phyloP scores from a whole-genome alignment of 2,329 filamentous ascomycete genomes.

The Oidium heveae region DNA sequence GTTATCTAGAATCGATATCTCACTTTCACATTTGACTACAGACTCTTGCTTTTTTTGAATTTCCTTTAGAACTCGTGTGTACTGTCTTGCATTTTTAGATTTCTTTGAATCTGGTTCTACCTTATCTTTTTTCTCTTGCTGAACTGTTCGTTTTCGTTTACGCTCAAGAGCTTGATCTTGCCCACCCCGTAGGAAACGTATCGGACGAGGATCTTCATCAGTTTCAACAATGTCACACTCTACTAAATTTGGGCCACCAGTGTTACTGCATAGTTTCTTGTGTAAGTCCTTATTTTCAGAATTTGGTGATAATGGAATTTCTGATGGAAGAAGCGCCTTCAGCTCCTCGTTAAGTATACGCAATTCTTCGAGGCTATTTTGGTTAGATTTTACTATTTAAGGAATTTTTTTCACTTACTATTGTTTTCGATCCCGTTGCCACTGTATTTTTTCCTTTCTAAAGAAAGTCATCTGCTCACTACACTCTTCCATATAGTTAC shows the following conservation, averaged over 20 bases:
- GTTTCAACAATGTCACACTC: constrained; percentile 36
- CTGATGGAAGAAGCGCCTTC: constrained; percentile 48
- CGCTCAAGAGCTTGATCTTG: constrained; percentile 46
- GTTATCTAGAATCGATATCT: constrained; percentile 67
- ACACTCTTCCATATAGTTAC: constrained; percentile 76
- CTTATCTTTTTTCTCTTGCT: constrained; percentile 39
- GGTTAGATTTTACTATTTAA: constrained; percentile 10
- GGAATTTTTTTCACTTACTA: constrained; percentile 21
- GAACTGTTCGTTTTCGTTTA: constrained; percentile 52
- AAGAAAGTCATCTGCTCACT: constrained; percentile 85
- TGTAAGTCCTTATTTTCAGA: constrained; percentile 16
- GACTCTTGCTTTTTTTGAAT: constrained; percentile 68
- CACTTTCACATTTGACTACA: constrained; percentile 59
- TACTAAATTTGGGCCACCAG: no score
- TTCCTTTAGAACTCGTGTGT: constrained; percentile 64
- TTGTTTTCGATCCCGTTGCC: constrained; percentile 52
- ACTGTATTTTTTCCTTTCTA: constrained; percentile 86
- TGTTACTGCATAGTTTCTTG: no score
- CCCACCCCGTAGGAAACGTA: constrained; percentile 32
- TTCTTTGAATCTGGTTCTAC: constrained; percentile 29
- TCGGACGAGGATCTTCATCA: constrained; percentile 37
- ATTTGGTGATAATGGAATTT: constrained; percentile 39
- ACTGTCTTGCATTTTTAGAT: constrained; percentile 64
- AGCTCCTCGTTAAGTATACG: constrained; percentile 45
- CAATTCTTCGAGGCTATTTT: constrained; percentile 39